Base-by-base conservation (phyloP, 306 rosid species). In the Oemleria cerasiformis region DNA sequence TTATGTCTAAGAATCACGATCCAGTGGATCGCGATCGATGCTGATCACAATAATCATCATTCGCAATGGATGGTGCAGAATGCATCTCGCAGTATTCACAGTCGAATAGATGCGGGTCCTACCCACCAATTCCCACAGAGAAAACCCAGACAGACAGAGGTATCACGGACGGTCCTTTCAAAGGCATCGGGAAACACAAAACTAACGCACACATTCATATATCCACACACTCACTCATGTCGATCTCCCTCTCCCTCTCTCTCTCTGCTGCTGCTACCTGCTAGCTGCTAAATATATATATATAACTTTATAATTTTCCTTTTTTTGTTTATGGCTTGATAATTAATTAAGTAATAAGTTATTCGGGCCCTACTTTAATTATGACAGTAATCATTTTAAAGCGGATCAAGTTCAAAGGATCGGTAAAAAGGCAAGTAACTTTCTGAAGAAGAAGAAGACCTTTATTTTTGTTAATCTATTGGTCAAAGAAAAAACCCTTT, bases 151-250 rank as follows among this genome's bases (percentile, higher is more conserved):
- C 21, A 19, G 14, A 54, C 90, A 85, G 78, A 74, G 84, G 79
- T 74, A 82, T 92, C 97, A 87, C 96, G 96, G 97, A 92, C 92
- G 86, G 91, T 82, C 88, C 93, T 86, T 79, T 84, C 86, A 77
- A 61, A 19, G 77, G 78, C 89, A 53, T 87, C 36, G 92, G 88
- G 80, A 85, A 76, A 50, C 13, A 68, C 68, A 78, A 12, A 41
- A 38, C 55, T 68, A 60, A n/a, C 15, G 71, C 70, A 63, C 57
- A 19, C 25, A 42, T 41, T 63, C 19, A 7, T 21, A 61, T 30
- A 30, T 30, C 3, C 36, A 30, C 36, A 30, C 36, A 30, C 36
- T 30, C 56, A n/a, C 9, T 25, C 47, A 16, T 68, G 78, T 84
- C 17, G 64, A 53, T 80, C 75, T 63, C 72, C 77, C 54, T 63